Conservation (phyloP, 306 rosid species). For the Leucaena leucocephala region DNA sequence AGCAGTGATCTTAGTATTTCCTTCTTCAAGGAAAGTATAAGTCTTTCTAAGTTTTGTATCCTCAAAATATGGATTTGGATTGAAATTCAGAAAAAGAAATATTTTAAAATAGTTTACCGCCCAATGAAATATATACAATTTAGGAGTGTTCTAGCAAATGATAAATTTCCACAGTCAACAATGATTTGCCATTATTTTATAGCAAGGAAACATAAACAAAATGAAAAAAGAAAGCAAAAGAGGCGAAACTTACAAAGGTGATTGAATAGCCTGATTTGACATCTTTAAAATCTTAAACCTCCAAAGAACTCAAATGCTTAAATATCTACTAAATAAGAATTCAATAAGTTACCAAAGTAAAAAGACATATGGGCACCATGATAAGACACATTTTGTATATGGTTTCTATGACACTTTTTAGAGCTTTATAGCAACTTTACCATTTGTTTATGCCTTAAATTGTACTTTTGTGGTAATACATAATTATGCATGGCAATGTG, state of each 20-base stretch:
- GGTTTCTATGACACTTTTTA: too few species aligned
- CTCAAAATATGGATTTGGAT: conserved; percentile 85
- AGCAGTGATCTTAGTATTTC: too few species aligned
- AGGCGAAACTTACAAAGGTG: conserved; percentile 65
- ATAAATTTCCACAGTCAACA: too few species aligned
- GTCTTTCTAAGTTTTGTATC: conserved; percentile 77
- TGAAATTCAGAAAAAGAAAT: conserved; percentile 65
- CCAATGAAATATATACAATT: too few species aligned
- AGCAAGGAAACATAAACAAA: neutral
- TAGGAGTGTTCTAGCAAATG: too few species aligned
- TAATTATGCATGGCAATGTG: too few species aligned
- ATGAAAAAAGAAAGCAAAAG: neutral
- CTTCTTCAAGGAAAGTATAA: conserved; percentile 84
- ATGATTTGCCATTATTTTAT: neutral
- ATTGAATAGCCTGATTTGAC: conserved; percentile 95
- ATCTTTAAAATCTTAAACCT: conserved; percentile 86
- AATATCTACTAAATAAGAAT: too few species aligned
- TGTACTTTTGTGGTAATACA: too few species aligned
- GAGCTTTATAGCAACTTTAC: too few species aligned
- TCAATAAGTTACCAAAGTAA: neutral
- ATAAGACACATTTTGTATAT: too few species aligned
- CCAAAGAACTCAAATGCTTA: conserved; percentile 75
- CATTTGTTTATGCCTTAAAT: too few species aligned
- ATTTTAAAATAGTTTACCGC: conserved; percentile 1
- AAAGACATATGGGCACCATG: neutral